A percentile compares a stretch with the other conserved stretches of the same genome.
phyloP scores from a whole-genome alignment of 1,284 basidiomycete genomes.

The Apiotrichum siamense region DNA sequence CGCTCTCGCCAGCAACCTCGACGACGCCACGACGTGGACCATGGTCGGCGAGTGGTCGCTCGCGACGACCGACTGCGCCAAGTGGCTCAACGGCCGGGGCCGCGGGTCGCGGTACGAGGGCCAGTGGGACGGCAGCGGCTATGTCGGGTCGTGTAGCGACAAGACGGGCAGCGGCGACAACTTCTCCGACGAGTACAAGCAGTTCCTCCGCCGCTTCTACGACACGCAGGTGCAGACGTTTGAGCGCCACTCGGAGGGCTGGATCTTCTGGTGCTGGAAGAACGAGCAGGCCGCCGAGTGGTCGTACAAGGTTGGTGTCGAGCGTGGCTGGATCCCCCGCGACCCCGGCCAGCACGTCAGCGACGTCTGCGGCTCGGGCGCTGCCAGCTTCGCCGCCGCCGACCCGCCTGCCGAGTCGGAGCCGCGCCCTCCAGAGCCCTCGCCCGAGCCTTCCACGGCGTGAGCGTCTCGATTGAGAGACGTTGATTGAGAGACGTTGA shows the following conservation, averaged over 20 bases:
- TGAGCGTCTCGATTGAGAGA: too few species aligned
- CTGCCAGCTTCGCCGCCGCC: too few species aligned
- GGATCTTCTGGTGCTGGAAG: slow-evolving; percentile 46
- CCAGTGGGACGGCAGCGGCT: slow-evolving; percentile 58
- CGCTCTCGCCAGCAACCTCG: slow-evolving; percentile 50
- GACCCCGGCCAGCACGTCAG: slow-evolving; percentile 54
- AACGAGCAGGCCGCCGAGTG: slow-evolving; percentile 60
- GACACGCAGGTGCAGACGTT: slow-evolving; percentile 62
- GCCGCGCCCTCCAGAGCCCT: too few species aligned
- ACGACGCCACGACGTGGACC: slow-evolving; percentile 58
- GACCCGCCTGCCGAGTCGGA: too few species aligned
- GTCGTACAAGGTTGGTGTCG: slow-evolving; percentile 57
- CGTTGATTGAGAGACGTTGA: too few species aligned
- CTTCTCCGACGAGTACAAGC: slow-evolving; percentile 71
- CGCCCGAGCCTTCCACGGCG: too few species aligned
- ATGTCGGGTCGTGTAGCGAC: slow-evolving; percentile 65
- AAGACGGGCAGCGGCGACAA: slow-evolving; percentile 63
- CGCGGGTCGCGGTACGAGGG: slow-evolving; percentile 76
- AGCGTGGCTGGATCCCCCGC: slow-evolving; percentile 74
- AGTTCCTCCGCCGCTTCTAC: slow-evolving; percentile 72
- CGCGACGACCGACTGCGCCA: slow-evolving; percentile 78
- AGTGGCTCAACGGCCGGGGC: slow-evolving; percentile 66
- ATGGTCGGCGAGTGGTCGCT: slow-evolving; percentile 73
- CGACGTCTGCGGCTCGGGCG: slow-evolving; percentile 20
- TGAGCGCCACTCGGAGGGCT: slow-evolving; percentile 45